A percentile compares a stretch with the other conserved stretches of the same genome.
Conservation (phyloP, 208 protist species). For the Trypanosoma platydactyli region DNA sequence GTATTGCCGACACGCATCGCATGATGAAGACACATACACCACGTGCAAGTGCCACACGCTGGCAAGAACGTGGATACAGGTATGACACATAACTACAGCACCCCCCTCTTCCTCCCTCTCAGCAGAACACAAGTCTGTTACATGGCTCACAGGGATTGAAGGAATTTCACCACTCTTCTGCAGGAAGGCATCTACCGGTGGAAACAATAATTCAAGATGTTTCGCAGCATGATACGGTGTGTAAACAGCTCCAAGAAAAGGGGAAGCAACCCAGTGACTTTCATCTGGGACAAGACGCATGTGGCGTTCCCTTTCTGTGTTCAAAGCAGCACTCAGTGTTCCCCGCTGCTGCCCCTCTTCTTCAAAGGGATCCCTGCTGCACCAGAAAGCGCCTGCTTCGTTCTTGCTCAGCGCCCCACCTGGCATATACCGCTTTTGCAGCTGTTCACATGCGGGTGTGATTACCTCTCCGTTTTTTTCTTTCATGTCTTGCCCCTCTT, state of each 20-base stretch:
- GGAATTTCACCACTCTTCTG: not conserved
- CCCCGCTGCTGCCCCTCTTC: not conserved
- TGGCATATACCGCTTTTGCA: not conserved
- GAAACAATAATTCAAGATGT: slow-evolving; percentile 2
- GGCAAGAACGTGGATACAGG: slow-evolving; percentile 18
- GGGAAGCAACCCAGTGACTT: not conserved
- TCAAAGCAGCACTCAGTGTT: not conserved
- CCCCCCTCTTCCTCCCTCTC: not conserved
- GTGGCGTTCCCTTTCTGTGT: not conserved
- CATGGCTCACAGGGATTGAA: not conserved
- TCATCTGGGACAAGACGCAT: not conserved
- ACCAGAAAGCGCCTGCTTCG: not conserved
- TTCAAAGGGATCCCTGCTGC: slow-evolving; percentile 7
- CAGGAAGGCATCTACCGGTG: slow-evolving; percentile 15
- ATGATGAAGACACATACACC: slow-evolving; percentile 14
- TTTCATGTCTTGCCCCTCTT: not conserved
- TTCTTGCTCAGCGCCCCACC: not conserved
- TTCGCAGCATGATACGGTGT: not conserved
- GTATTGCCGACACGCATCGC: not conserved
- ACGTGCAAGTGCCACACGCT: slow-evolving; percentile 15
- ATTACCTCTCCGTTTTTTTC: not conserved
- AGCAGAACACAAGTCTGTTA: not conserved
- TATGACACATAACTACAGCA: not conserved
- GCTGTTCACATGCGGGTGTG: not conserved
- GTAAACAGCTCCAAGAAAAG: slow-evolving; percentile 10